Percentiles rank a stretch among this genome's conserved stretches.
These are phyloP conservation scores for Metarhizium anisopliae DNA, from an alignment of 2,329 filamentous ascomycete genomes.

Conservation along the genomic window DNA sequence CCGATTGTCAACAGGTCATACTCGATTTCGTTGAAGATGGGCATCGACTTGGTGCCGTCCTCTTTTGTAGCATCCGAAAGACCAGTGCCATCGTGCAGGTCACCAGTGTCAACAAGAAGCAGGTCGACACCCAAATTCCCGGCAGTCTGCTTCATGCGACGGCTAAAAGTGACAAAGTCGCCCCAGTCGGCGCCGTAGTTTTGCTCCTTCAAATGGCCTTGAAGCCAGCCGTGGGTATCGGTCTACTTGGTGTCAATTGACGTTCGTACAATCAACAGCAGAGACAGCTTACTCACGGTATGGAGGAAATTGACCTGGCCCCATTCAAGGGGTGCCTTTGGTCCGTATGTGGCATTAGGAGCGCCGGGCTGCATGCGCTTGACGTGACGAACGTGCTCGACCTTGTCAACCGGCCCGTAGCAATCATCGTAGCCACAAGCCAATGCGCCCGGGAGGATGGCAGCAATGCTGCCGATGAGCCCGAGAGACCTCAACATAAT, in stretches of 20 bases:
- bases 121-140: conserved; percentile 48
- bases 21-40: conserved; percentile 31
- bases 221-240: conserved; percentile 53
- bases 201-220: conserved; percentile 50
- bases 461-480: conserved; percentile 5
- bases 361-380: conserved; percentile 40
- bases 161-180: conserved; percentile 52
- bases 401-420: conserved; percentile 30
- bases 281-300: conserved; percentile 26
- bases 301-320: conserved; percentile 55
- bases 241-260: conserved; percentile 23
- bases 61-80: conserved; percentile 50
- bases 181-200: conserved; percentile 61
- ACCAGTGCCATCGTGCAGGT: conserved; percentile 58
- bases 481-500: conserved; percentile 8
- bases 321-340: conserved; percentile 44
- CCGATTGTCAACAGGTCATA: conserved; percentile 36
- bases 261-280: background rate
- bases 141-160: conserved; percentile 51
- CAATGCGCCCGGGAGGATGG: conserved; percentile 11
- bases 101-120: conserved; percentile 52
- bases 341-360: conserved; percentile 31
- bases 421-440: conserved; percentile 29
- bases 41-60: conserved; percentile 45
- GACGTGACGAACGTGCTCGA: conserved; percentile 37